Evolutionary conservation across 495 filamentous ascomycete species (phyloP).

Genomic region (Bombardia bombarda): DNA sequence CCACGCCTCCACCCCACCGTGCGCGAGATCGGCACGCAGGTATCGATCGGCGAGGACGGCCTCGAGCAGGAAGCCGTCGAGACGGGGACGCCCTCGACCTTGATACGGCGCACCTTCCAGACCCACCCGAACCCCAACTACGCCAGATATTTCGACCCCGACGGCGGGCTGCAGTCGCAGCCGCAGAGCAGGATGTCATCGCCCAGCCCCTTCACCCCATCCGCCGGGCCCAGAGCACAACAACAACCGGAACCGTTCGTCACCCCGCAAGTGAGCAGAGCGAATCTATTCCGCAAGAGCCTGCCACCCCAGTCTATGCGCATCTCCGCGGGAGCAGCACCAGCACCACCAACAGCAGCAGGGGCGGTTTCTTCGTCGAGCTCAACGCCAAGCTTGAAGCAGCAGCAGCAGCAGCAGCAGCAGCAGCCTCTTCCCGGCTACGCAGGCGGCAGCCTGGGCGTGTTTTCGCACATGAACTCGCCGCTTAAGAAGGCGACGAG

Average conservation of each 20-base stretch:
- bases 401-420: slow-evolving; percentile 10
- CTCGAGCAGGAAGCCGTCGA: slow-evolving; percentile 51
- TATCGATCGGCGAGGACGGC: slow-evolving; percentile 36
- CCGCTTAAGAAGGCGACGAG: slow-evolving; percentile 61
- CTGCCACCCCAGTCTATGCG: too few relatives aligned
- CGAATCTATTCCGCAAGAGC: too few relatives aligned
- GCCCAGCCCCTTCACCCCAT: neutral
- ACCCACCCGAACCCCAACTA: slow-evolving; percentile 89
- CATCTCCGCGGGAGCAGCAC: too few relatives aligned
- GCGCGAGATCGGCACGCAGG: slow-evolving; percentile 78
- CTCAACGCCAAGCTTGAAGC: slow-evolving; percentile 1
- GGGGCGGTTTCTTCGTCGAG: too few relatives aligned
- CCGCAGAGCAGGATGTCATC: neutral
- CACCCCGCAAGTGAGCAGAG: neutral
- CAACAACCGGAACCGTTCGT: too few relatives aligned
- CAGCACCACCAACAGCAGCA: too few relatives aligned
- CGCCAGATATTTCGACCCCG: slow-evolving; percentile 66
- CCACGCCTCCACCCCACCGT: slow-evolving; percentile 74
- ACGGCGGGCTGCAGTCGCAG: slow-evolving; percentile 27
- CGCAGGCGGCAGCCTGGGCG: slow-evolving; percentile 74
- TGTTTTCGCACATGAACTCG: slow-evolving; percentile 73
- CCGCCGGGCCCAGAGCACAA: neutral
- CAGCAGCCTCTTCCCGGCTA: slow-evolving; percentile 8
- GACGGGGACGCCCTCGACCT: slow-evolving; percentile 66
- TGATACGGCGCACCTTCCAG: slow-evolving; percentile 73